phyloP scores from a whole-genome alignment of 2,329 filamentous ascomycete genomes.

The Aspergillus arachidicola region DNA sequence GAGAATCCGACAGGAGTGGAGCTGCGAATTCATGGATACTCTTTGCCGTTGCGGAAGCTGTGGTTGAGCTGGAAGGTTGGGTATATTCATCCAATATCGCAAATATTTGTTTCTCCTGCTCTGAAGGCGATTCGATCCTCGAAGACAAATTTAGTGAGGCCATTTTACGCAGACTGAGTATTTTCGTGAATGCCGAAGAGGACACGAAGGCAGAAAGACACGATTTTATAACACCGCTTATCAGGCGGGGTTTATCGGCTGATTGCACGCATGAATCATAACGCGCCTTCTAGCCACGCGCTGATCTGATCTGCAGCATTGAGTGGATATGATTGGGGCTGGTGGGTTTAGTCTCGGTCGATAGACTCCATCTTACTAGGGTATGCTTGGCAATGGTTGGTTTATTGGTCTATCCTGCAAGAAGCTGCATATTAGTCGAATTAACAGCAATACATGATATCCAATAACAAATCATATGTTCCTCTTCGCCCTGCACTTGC shows the following conservation, averaged over 20 bases:
- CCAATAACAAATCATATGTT: neutral
- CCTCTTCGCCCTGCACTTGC: neutral
- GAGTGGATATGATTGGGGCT: neutral
- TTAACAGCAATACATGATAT: neutral
- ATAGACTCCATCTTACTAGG: neutral
- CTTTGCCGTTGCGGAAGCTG: conserved; percentile 3
- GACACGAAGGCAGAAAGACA: neutral
- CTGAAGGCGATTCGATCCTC: neutral
- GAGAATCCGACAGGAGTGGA: neutral
- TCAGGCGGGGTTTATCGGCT: neutral
- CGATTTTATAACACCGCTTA: conserved; percentile 3
- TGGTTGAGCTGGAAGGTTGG: conserved; percentile 3
- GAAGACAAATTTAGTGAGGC: conserved; percentile 2
- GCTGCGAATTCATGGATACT: conserved; percentile 8
- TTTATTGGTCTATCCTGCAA: neutral
- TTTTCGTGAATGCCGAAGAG: neutral
- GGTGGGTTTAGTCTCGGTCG: neutral
- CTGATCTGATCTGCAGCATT: neutral
- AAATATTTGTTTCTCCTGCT: neutral
- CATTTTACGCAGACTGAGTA: neutral
- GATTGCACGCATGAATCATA: conserved; percentile 4
- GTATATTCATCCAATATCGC: conserved; percentile 6
- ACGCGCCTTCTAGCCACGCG: conserved; percentile 1
- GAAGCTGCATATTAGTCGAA: neutral
- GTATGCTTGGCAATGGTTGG: neutral